Evolutionary conservation across 2,329 filamentous ascomycete species (phyloP).

Genomic region (Penicillium sp.): DNA sequence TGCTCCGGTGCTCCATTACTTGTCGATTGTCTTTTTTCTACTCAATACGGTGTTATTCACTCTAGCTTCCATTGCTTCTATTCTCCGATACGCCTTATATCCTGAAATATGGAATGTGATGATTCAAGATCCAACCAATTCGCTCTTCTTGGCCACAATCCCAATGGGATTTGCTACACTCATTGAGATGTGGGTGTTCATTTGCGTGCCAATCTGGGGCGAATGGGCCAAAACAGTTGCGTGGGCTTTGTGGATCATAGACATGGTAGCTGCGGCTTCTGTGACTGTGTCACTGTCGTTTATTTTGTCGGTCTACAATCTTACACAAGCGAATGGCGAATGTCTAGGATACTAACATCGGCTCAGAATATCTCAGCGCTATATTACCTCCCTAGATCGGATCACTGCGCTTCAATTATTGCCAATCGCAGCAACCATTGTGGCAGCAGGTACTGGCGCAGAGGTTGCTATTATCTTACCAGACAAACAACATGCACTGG

Average conservation of each 20-base stretch:
- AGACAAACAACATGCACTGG: slow-evolving; percentile 54
- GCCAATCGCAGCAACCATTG: slow-evolving; percentile 65
- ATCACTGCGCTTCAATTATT: slow-evolving; percentile 66
- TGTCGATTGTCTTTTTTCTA: no score
- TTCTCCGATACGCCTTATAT: no score
- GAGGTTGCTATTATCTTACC: slow-evolving; percentile 61
- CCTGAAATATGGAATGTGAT: no score
- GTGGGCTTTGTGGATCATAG: slow-evolving; percentile 53
- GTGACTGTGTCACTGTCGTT: slow-evolving; percentile 51
- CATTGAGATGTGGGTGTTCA: no score
- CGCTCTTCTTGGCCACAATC: no score
- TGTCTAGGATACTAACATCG: slow-evolving; percentile 24
- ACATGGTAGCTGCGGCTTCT: slow-evolving; percentile 45
- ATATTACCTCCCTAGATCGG: slow-evolving; percentile 45
- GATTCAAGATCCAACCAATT: no score
- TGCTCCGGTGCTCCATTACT: no score
- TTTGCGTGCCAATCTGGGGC: slow-evolving; percentile 57
- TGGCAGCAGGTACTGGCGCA: slow-evolving; percentile 64
- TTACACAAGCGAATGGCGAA: neutral
- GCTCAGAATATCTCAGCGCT: slow-evolving; percentile 35
- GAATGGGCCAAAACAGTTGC: slow-evolving; percentile 48
- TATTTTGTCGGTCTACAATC: slow-evolving; percentile 49
- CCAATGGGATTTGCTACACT: no score
- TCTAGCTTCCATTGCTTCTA: no score
- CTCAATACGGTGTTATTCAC: no score